A percentile compares a stretch with the other conserved stretches of the same genome.
phyloP scores from a whole-genome alignment of 345 rosid genomes.

The Eucalyptus virginea region DNA sequence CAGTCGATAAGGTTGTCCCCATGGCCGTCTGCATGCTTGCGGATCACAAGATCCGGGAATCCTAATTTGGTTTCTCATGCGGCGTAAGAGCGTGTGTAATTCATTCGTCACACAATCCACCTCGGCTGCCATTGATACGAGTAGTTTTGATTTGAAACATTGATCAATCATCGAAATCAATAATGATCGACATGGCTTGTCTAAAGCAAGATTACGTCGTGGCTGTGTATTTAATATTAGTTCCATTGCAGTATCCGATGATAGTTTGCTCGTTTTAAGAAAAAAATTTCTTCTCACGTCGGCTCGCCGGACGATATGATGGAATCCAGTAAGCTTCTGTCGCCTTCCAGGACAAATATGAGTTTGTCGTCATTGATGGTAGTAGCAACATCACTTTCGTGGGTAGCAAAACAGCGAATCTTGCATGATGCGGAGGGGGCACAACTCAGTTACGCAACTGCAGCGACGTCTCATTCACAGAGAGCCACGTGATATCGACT shows the following conservation, averaged over 20 bases:
- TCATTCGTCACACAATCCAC: background rate
- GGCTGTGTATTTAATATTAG: background rate
- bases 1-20: background rate
- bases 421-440: background rate
- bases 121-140: background rate
- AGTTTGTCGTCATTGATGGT: background rate
- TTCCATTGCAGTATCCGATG: background rate
- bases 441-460: background rate
- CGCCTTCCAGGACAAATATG: background rate
- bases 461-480: background rate
- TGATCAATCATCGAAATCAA: background rate
- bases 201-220: background rate
- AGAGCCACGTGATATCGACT: background rate
- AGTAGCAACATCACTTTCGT: background rate
- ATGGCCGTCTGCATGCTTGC: background rate
- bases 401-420: background rate
- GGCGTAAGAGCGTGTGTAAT: background rate
- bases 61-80: background rate
- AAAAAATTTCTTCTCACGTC: background rate
- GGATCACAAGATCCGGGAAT: background rate
- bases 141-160: background rate
- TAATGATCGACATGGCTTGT: background rate
- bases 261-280: background rate
- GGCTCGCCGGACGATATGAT: background rate
- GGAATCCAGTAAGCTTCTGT: background rate